Base-by-base conservation (phyloP, 2,329 filamentous ascomycete genomes). In the Phoma sp. region DNA sequence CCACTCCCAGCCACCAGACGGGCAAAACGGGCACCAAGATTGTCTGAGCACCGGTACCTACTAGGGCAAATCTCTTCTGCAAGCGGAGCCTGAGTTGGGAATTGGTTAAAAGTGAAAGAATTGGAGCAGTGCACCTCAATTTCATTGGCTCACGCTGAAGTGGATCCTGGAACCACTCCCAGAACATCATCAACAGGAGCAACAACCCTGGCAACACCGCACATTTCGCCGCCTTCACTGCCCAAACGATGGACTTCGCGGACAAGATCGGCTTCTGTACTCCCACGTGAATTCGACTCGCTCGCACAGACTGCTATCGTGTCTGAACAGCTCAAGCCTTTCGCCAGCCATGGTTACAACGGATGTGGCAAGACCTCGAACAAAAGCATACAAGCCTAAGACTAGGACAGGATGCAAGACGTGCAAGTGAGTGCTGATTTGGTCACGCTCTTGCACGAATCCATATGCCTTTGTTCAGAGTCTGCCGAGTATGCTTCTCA, bases 361-460 rank as follows among this genome's bases (percentile, higher is more conserved):
- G 7, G 2, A 18, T 23, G 28, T 26, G 11, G 15, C 38, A 38
- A 37, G 33, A n/a, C 26, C 38, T 23, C 51, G 43, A 14, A 21
- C 2, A 11, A 43, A 39, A 21, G 25, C 33, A 12, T 53, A 34
- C 26, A 53, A 38, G 28, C 47, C 53, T 3, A 56, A 53, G 23
- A 17, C 33, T n/a, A 56, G 40, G 20, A 47, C 53, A 11, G 53
- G 53, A 4, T 56, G 53, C 26, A 51, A 48, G 32, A 56, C 47
- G 26, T 56, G 53, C 53, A 56, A 56, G 53, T 56, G 47, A 47
- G 53, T 56, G 51, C 20, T 48, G 38, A 42, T 43, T 38, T 39
- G 43, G 14, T 43, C 39, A 39, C 38, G 29, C 43, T 39, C 28
- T 15, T 47, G 20, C 32, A 47, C 15, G n/a, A 36, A n/a, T 15